Evolutionary conservation across 2,329 filamentous ascomycete species (phyloP).

Genomic region (Cladosporium sp.): DNA sequence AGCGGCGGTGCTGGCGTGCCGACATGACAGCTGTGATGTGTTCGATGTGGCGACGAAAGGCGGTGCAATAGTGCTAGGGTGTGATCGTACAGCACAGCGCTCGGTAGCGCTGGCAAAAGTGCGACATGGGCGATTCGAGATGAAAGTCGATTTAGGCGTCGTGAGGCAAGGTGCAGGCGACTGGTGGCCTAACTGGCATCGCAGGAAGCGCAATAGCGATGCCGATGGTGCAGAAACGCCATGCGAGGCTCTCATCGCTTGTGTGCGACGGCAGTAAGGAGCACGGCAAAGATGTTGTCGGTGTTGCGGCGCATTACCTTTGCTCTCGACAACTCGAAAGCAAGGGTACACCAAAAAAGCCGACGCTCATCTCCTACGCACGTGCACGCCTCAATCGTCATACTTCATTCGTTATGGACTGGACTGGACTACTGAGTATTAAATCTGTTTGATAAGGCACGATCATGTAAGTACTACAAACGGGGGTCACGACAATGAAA

Average conservation of each 20-base stretch:
- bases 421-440: too few relatives aligned
- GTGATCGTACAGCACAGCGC: neutral
- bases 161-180: neutral
- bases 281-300: conserved; percentile 1
- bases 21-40: neutral
- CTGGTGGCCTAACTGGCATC: conserved; percentile 58
- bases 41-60: neutral
- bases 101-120: conserved; percentile 4
- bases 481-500: neutral
- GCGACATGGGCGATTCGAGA: neutral
- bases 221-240: conserved; percentile 49
- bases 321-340: neutral
- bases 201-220: conserved; percentile 69
- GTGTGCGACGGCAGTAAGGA: conserved; percentile 8
- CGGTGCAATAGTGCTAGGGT: neutral
- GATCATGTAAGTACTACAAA: neutral
- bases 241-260: conserved; percentile 22
- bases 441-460: neutral
- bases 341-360: conserved; percentile 2
- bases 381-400: neutral
- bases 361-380: neutral
- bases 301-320: neutral
- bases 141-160: neutral
- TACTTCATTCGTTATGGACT: too few relatives aligned
- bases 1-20: neutral